Percentiles rank a stretch among this genome's conserved stretches.
Evolutionary conservation across 805 yeast species (phyloP).

Genomic region (Suhomyces vadensis): DNA sequence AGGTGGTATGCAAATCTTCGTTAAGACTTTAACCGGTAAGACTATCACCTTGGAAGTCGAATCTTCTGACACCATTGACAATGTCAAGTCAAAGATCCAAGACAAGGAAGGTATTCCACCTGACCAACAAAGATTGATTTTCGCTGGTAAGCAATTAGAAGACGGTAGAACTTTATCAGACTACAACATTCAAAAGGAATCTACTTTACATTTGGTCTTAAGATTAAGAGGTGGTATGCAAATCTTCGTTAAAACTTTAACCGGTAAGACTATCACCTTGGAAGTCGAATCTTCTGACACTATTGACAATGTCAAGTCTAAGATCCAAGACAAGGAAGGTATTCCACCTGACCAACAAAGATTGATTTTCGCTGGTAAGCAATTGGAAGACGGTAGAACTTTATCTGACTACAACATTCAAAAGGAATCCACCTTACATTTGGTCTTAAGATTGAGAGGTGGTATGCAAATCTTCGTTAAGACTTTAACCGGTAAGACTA

Average conservation of each 20-base stretch:
- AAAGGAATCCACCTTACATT: constrained; percentile 97
- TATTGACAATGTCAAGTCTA: constrained; percentile 96
- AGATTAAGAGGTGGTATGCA: constrained; percentile 70
- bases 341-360: constrained; percentile 99
- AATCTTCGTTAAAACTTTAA: constrained; percentile 98
- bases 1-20: constrained; percentile 58
- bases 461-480: constrained; percentile 45
- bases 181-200: constrained; percentile 49
- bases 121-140: constrained; percentile 51
- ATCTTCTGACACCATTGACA: constrained; percentile 96
- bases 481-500: constrained; percentile 63
- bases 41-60: constrained; percentile 91
- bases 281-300: constrained; percentile 99
- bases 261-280: constrained; percentile 98
- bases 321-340: constrained; percentile 99
- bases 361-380: constrained; percentile 99
- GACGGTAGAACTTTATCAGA: constrained; percentile 37
- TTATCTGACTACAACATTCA: constrained; percentile 99
- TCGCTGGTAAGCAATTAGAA: constrained; percentile 50
- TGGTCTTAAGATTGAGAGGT: constrained; percentile 97
- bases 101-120: constrained; percentile 49
- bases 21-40: constrained; percentile 60
- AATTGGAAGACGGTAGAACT: constrained; percentile 98
- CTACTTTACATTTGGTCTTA: constrained; percentile 36
- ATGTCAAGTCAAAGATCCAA: constrained; percentile 57